These are phyloP conservation scores for Candida stauntonica DNA, from an alignment of 805 yeast genomes.

Conservation along the genomic window DNA sequence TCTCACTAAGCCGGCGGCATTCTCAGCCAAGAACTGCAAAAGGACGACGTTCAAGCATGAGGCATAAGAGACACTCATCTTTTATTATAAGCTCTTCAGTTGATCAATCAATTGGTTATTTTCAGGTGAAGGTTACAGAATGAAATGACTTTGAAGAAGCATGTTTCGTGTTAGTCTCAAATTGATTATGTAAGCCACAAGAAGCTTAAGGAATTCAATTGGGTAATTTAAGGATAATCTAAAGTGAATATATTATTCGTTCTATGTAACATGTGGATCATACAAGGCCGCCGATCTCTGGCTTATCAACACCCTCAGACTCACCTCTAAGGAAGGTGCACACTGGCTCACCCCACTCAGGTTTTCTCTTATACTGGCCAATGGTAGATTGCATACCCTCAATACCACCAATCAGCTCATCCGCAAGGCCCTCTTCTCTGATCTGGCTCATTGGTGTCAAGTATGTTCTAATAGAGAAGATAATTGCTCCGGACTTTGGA, in stretches of 20 bases:
- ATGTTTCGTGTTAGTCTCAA: too few species aligned
- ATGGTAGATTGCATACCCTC: constrained; percentile 56
- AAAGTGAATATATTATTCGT: too few species aligned
- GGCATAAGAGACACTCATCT: too few species aligned
- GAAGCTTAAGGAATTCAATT: too few species aligned
- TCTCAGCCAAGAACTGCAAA: constrained; percentile 11
- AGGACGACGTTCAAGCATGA: constrained; percentile 1
- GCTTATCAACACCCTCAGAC: constrained; percentile 30
- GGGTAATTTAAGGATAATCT: too few species aligned
- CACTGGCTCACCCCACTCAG: constrained; percentile 70
- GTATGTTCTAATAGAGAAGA: constrained; percentile 56
- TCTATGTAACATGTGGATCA: too few species aligned
- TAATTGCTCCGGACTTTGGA: constrained; percentile 41
- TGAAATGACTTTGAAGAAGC: too few species aligned
- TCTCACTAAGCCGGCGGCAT: constrained; percentile 10
- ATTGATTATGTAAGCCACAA: too few species aligned
- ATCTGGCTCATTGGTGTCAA: constrained; percentile 46
- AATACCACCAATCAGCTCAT: constrained; percentile 58
- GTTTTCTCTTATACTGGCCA: constrained; percentile 57
- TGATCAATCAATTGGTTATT: too few species aligned
- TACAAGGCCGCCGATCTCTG: constrained; percentile 16
- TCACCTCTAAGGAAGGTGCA: constrained; percentile 36
- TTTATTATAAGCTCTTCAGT: too few species aligned
- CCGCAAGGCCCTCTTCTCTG: constrained; percentile 41
- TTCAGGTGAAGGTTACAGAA: too few species aligned